Evolutionary conservation across 768 basidiomycete genomes (phyloP).

Genomic region (Tubosaeta brunneosetosa): DNA sequence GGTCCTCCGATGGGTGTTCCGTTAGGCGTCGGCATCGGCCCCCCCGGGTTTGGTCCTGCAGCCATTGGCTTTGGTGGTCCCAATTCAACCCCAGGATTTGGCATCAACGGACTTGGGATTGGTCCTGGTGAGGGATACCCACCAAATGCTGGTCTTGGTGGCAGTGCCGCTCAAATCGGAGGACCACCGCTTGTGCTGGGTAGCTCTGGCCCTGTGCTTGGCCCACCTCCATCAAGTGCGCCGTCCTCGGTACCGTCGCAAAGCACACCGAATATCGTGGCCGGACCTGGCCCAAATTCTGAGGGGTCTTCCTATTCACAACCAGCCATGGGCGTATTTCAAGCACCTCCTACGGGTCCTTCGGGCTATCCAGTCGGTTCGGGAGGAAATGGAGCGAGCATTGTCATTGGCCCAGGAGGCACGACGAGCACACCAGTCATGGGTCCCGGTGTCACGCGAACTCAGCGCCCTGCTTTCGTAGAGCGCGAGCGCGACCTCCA

Average conservation of each 20-base stretch:
- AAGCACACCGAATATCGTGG: conserved; percentile 1
- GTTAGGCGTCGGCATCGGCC: conserved; percentile 12
- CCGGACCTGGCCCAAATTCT: conserved; percentile 10
- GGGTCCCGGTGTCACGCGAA: conserved; percentile 18
- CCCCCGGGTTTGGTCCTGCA: conserved; percentile 17
- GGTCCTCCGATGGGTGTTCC: conserved; percentile 20
- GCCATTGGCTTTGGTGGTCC: conserved; percentile 15
- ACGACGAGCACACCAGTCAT: conserved; percentile 13
- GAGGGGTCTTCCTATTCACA: conserved; percentile 21
- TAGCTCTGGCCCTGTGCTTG: conserved; percentile 7
- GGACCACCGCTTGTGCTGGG: conserved; percentile 6
- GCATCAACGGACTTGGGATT: conserved; percentile 20
- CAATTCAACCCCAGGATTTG: conserved; percentile 14
- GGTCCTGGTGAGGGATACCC: conserved; percentile 16
- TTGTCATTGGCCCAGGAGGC: conserved; percentile 26
- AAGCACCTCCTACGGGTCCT: conserved; percentile 17
- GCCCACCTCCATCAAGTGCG: conserved; percentile 1
- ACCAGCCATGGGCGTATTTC: conserved; percentile 27
- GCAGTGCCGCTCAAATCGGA: conserved; percentile 8
- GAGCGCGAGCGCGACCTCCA: conserved; percentile 27
- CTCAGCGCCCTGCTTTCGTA: conserved; percentile 28
- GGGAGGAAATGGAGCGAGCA: conserved; percentile 15
- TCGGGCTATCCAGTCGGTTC: conserved; percentile 21
- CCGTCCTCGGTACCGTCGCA: conserved; percentile 10
- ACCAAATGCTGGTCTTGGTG: conserved; percentile 9